Evolutionary conservation across 768 basidiomycete genomes (phyloP).

Genomic region (Pilatotrama ljubarskyi): DNA sequence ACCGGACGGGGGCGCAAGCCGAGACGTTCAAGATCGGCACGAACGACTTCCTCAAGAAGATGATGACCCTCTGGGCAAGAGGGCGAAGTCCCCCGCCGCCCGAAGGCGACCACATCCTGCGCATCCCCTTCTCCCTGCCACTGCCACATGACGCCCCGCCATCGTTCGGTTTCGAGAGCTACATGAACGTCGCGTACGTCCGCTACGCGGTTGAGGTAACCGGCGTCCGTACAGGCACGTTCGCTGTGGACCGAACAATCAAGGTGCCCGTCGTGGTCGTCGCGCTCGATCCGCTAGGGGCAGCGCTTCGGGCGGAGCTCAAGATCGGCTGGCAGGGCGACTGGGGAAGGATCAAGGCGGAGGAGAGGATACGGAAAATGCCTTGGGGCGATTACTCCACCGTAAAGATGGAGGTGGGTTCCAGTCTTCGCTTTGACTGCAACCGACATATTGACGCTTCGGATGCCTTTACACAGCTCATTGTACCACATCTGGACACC

Average conservation of each 20-base stretch:
- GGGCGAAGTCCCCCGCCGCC: conserved; percentile 15
- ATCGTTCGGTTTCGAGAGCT: conserved; percentile 20
- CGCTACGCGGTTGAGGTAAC: conserved; percentile 25
- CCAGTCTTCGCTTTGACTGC: background rate
- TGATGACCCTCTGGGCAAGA: conserved; percentile 21
- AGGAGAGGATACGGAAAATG: conserved; percentile 18
- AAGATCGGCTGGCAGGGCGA: conserved; percentile 21
- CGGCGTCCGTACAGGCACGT: conserved; percentile 19
- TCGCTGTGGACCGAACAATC: conserved; percentile 20
- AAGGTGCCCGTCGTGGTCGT: conserved; percentile 18
- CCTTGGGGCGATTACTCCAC: conserved; percentile 23
- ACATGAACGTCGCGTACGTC: conserved; percentile 17
- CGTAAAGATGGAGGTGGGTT: conserved; percentile 20
- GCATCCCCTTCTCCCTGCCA: conserved; percentile 25
- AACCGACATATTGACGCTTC: background rate
- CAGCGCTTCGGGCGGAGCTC: conserved; percentile 10
- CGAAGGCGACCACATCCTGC: conserved; percentile 9
- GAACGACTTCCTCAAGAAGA: conserved; percentile 16
- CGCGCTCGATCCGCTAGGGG: conserved; percentile 17
- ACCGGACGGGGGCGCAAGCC: background rate
- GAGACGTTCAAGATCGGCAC: conserved; percentile 3
- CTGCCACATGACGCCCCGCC: conserved; percentile 23
- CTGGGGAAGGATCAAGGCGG: conserved; percentile 17
- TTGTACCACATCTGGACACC: conserved; percentile 18
- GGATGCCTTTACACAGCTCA: conserved; percentile 9